Evolutionary conservation across 2,329 filamentous ascomycete genomes (phyloP).

Genomic region (Dichotomopilus funicola): DNA sequence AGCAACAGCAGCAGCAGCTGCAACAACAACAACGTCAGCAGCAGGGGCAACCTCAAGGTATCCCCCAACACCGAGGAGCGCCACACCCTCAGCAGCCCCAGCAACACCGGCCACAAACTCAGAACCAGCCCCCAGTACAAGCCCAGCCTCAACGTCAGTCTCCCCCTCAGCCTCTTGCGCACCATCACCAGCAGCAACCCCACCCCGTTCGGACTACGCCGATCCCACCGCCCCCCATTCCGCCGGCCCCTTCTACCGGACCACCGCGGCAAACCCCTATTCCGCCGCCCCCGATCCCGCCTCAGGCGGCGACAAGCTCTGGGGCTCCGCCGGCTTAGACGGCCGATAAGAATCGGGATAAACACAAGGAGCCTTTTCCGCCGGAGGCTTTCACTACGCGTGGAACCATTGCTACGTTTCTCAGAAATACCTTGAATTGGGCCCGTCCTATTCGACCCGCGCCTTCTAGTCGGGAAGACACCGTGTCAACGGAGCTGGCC

Average conservation of each 20-base stretch:
- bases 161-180: conserved; percentile 8
- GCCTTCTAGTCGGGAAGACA: no score
- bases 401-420: neutral
- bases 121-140: conserved; percentile 4
- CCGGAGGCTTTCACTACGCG: neutral
- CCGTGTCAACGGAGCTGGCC: no score
- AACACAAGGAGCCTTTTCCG: neutral
- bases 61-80: neutral
- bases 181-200: conserved; percentile 6
- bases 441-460: no score
- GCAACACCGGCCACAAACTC: conserved; percentile 4
- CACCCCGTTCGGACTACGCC: conserved; percentile 19
- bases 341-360: neutral
- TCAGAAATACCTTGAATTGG: neutral
- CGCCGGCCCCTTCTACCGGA: conserved; percentile 9
- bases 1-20: conserved; percentile 4
- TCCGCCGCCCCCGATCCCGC: conserved; percentile 25
- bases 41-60: neutral
- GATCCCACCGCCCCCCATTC: conserved; percentile 24
- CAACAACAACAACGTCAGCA: conserved; percentile 3
- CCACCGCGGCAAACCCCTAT: conserved; percentile 25
- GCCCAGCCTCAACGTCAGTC: conserved; percentile 12
- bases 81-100: conserved; percentile 1
- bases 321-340: conserved; percentile 5
- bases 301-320: conserved; percentile 6